A percentile compares a stretch with the other conserved stretches of the same genome.
phyloP scores from a whole-genome alignment of 441 rosid species.

The Euphorbia schlechtendalii region DNA sequence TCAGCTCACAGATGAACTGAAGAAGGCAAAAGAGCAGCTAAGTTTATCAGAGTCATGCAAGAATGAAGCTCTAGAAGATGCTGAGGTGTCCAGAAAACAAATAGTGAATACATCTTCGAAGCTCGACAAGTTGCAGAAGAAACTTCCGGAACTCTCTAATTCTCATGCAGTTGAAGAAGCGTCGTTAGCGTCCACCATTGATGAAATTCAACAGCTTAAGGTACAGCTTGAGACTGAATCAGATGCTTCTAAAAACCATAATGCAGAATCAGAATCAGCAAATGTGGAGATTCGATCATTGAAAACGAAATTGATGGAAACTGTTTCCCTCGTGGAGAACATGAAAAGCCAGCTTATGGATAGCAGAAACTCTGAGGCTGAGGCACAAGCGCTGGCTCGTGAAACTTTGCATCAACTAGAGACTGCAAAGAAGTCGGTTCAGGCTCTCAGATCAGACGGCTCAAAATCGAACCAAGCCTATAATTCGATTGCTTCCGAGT shows the following conservation, averaged over 20 bases:
- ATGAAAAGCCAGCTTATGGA: conserved; percentile 56
- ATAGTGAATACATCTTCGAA: conserved; percentile 39
- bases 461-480: conserved; percentile 54
- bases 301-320: conserved; percentile 55
- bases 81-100: conserved; percentile 63
- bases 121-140: conserved; percentile 57
- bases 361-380: conserved; percentile 70
- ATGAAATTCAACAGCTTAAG: conserved; percentile 76
- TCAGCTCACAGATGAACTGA: conserved; percentile 86
- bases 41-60: conserved; percentile 63
- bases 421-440: conserved; percentile 57
- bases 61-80: conserved; percentile 64
- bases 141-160: conserved; percentile 52
- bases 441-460: conserved; percentile 50
- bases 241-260: conserved; percentile 51
- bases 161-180: conserved; percentile 65
- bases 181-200: conserved; percentile 60
- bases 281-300: conserved; percentile 47
- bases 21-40: conserved; percentile 67
- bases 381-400: conserved; percentile 45
- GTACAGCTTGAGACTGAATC: conserved; percentile 55
- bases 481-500: conserved; percentile 32
- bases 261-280: conserved; percentile 46
- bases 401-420: conserved; percentile 60
- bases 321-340: conserved; percentile 52